Evolutionary conservation across 1,284 basidiomycete genomes (phyloP).

Genomic region (Mycena sp.): DNA sequence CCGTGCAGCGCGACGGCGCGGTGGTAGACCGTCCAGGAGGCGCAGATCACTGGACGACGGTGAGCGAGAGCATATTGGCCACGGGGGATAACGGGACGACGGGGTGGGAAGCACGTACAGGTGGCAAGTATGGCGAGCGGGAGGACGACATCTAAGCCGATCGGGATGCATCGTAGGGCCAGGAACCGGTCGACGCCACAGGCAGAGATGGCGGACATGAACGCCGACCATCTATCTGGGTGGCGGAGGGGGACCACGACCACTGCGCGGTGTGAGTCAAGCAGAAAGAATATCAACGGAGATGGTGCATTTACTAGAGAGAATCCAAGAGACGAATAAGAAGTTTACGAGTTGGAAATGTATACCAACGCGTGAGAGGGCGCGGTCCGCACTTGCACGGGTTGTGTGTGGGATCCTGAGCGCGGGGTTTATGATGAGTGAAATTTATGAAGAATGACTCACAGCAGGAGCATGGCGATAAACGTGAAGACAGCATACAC

Average conservation of each 20-base stretch:
- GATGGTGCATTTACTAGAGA: neutral
- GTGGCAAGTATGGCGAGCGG: neutral
- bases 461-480: neutral
- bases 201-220: no score
- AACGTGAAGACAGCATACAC: neutral
- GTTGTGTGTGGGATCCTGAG: slow-evolving; percentile 5
- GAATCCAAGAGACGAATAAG: neutral
- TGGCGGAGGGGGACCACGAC: neutral
- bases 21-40: neutral
- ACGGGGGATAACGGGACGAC: neutral
- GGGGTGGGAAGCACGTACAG: neutral
- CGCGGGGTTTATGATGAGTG: no score
- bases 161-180: neutral
- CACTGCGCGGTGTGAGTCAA: neutral
- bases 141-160: neutral
- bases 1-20: neutral
- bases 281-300: neutral
- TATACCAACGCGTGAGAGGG: slow-evolving; percentile 2
- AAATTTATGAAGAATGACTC: no score
- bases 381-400: neutral
- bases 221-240: neutral
- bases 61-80: no score
- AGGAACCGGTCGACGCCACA: neutral
- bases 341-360: neutral
- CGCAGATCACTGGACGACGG: neutral